A percentile compares a stretch with the other conserved stretches of the same genome.
Evolutionary conservation across 176 grass and related monocot genomes (phyloP).

Genomic region (Panicum miliaceum): DNA sequence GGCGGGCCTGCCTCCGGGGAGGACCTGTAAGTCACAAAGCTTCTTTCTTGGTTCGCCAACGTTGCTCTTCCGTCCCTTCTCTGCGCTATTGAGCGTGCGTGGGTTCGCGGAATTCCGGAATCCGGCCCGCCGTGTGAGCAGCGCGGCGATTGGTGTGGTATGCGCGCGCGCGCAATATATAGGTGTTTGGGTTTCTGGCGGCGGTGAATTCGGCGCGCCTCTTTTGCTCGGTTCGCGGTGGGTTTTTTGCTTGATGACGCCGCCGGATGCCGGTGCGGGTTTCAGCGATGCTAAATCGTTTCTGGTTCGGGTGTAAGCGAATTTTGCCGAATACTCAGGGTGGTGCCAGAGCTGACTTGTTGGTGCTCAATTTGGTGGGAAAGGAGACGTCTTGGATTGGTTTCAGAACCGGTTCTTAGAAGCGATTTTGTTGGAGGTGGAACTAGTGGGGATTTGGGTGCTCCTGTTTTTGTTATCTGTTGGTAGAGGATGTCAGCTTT

Average conservation of each 20-base stretch:
- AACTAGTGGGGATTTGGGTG: background rate
- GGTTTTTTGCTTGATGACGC: background rate
- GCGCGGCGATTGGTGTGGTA: background rate
- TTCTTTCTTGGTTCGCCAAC: background rate
- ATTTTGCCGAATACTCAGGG: background rate
- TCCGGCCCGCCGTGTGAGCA: background rate
- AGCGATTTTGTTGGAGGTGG: background rate
- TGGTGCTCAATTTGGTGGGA: background rate
- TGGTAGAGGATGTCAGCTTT: background rate
- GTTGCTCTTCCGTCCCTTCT: background rate
- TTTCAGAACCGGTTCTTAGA: background rate
- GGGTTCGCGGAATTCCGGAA: background rate
- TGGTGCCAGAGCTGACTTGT: background rate
- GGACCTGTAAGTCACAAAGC: constrained; percentile 48
- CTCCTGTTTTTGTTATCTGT: background rate
- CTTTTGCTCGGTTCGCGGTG: background rate
- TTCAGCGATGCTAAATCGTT: background rate
- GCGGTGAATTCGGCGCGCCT: background rate
- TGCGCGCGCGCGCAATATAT: background rate
- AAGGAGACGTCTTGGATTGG: background rate
- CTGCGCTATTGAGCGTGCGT: background rate
- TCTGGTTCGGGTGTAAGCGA: background rate
- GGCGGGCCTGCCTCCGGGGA: constrained; percentile 39
- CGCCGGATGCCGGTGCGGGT: background rate
- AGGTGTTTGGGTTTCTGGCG: background rate